Evolutionary conservation across 805 yeast genomes (phyloP).

Genomic region (Ogataea saltuana): DNA sequence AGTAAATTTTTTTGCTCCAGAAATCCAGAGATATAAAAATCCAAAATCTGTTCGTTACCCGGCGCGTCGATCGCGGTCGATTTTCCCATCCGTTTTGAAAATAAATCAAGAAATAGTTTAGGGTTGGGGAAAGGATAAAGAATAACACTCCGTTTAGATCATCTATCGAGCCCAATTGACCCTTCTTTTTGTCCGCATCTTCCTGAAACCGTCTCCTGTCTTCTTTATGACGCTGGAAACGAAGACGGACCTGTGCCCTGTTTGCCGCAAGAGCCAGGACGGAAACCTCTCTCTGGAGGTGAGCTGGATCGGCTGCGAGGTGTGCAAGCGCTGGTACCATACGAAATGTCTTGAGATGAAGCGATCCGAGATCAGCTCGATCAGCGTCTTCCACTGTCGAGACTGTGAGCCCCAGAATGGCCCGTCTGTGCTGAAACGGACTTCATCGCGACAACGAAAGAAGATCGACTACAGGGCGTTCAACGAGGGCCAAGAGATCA

Average conservation of each 20-base stretch:
- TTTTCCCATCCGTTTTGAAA: no score
- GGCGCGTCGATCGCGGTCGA: neutral
- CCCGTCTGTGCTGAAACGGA: conserved; percentile 49
- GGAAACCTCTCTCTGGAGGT: conserved; percentile 17
- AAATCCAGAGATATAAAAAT: neutral
- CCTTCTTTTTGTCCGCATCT: no score
- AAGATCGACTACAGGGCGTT: conserved; percentile 77
- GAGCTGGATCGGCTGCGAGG: conserved; percentile 60
- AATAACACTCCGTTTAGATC: no score
- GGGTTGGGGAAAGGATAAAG: no score
- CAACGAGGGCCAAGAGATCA: conserved; percentile 65
- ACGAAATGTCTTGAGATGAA: conserved; percentile 45
- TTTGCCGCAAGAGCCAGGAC: conserved; percentile 21
- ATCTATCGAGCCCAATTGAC: no score
- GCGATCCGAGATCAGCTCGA: conserved; percentile 37
- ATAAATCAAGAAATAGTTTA: no score
- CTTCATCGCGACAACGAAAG: conserved; percentile 53
- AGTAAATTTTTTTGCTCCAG: neutral
- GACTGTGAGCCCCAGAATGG: conserved; percentile 49
- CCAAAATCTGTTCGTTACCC: no score
- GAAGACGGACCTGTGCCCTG: conserved; percentile 22
- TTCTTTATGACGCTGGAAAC: conserved; percentile 1
- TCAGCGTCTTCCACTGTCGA: conserved; percentile 56
- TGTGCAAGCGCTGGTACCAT: conserved; percentile 59
- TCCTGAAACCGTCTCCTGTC: no score